Base-by-base conservation (phyloP, 805 yeast genomes). In the Candida sphagnicola region DNA sequence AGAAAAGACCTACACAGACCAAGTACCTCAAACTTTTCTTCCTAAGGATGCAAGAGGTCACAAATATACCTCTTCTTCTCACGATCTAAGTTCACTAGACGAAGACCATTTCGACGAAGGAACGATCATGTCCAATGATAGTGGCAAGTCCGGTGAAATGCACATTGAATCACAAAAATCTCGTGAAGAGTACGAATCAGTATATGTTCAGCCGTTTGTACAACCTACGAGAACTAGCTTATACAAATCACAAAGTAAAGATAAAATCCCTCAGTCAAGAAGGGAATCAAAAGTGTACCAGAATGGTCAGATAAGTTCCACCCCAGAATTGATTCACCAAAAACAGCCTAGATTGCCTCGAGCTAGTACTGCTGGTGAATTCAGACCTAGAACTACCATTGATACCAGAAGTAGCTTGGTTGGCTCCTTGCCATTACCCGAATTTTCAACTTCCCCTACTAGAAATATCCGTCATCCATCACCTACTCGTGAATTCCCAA, bases 351-450 rank as follows among this genome's bases (percentile, higher is more conserved):
- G 15, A 13, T 10, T 30, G 15, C n/a, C 12, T 8, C 33, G 33
- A 8, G 6, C 21, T 10, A 31, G n/a, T 8, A 31, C 33, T 18
- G 19, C 6, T 14, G 14, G 31, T 13, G 25, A 21, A 21, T 21
- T 13, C 5, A 26, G 29, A 26, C n/a, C 5, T 12, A 26, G 29
- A 26, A 26, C 15, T 8, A 21, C 25, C 25, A 8, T 11, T 8
- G 29, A 26, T 13, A 26, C 29, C 8, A 26, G 29, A 18, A 8
- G 35, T 5, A 31, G 21, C 13, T 8, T 17, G 15, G 35, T 17
- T 16, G 35, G 35, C 11, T 31, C 35, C 5, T 13, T 31, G 16
- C 35, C 35, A 18, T 31, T 31, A 31, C 35, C 35, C 6, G 35
- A 31, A 17, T 12, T 18, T 5, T 12, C 14, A 6, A 8, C 11